A percentile compares a stretch with the other conserved stretches of the same genome.
These are phyloP conservation scores for Gigaspora rosea DNA, from an alignment of 192 early-diverging fungal genomes.

Conservation along the genomic window DNA sequence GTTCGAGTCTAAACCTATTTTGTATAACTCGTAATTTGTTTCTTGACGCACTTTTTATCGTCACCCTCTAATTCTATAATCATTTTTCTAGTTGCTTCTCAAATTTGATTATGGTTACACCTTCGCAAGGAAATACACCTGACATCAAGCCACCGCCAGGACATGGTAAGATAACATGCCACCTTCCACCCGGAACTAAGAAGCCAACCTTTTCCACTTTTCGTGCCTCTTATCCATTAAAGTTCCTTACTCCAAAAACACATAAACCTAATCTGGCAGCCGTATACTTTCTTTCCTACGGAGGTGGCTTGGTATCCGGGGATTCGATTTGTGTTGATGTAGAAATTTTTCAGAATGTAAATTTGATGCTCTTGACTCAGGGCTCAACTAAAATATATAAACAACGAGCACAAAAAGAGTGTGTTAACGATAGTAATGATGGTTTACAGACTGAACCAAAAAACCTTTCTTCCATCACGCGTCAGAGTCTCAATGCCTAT, in stretches of 20 bases:
- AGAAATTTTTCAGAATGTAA: conserved; percentile 42
- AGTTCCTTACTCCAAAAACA: conserved; percentile 53
- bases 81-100: too few relatives aligned
- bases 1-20: too few relatives aligned
- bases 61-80: too few relatives aligned
- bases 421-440: background rate
- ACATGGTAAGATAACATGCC: conserved; percentile 10
- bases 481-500: conserved; percentile 51
- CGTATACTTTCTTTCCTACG: conserved; percentile 73
- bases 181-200: conserved; percentile 26
- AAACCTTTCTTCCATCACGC: background rate
- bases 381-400: conserved; percentile 82
- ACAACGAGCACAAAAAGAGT: conserved; percentile 36
- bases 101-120: background rate
- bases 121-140: background rate
- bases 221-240: conserved; percentile 57
- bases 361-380: conserved; percentile 73
- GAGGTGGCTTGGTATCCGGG: conserved; percentile 70
- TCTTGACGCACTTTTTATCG: too few relatives aligned
- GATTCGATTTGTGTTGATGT: conserved; percentile 61
- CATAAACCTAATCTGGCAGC: conserved; percentile 43
- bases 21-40: too few relatives aligned
- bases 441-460: background rate
- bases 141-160: conserved; percentile 5
- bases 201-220: conserved; percentile 36